Percentiles rank a stretch among this genome's conserved stretches.
Conservation (phyloP, 345 rosid species). For the Zanthoxylum bungeanum region DNA sequence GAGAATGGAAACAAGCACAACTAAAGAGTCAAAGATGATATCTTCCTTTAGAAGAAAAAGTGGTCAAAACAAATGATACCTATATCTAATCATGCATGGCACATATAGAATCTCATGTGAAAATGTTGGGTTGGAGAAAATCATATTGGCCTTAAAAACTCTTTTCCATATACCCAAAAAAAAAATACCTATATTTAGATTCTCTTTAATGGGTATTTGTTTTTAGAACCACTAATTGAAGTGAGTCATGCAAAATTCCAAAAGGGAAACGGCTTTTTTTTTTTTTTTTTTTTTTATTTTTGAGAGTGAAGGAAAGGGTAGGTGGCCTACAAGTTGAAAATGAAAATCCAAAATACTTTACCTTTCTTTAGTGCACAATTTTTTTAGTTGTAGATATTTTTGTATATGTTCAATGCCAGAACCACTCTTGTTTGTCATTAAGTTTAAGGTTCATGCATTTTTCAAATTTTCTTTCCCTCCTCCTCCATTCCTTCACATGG, state of each 20-base stretch:
- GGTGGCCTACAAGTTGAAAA: slow-evolving; percentile 39
- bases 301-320: slow-evolving; percentile 21
- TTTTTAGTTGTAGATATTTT: slow-evolving; percentile 5
- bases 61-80: slow-evolving; percentile 81
- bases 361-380: not conserved
- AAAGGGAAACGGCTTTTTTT: slow-evolving; percentile 17
- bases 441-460: slow-evolving; percentile 5
- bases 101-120: slow-evolving; percentile 68
- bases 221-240: slow-evolving; percentile 45
- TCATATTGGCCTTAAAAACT: slow-evolving; percentile 26
- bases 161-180: slow-evolving; percentile 18
- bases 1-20: slow-evolving; percentile 6
- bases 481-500: slow-evolving; percentile 20
- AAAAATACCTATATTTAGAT: not conserved
- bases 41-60: slow-evolving; percentile 47
- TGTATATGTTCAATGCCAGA: not conserved
- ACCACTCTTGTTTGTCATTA: not conserved
- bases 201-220: slow-evolving; percentile 24
- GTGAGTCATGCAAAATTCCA: slow-evolving; percentile 42
- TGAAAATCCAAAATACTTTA: slow-evolving; percentile 22
- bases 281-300: not conserved
- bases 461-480: not conserved
- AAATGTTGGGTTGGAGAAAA: slow-evolving; percentile 54
- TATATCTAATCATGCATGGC: slow-evolving; percentile 40
- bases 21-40: slow-evolving; percentile 39